Evolutionary conservation across 108 stramenopile genomes (phyloP).

Genomic region (Chaetoceros tenuissimus): DNA sequence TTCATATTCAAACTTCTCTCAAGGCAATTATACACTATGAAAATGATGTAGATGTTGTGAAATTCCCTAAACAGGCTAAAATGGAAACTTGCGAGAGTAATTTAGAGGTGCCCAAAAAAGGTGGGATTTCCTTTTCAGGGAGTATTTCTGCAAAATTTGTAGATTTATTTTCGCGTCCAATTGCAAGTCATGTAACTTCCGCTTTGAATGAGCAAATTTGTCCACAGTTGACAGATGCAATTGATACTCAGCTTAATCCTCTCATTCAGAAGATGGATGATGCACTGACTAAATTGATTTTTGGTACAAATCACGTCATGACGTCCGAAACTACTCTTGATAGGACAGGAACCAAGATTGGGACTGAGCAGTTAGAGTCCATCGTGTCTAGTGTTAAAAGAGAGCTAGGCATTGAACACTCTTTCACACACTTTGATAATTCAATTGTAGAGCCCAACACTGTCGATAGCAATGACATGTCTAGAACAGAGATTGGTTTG

Average conservation of each 20-base stretch:
- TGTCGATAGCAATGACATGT: no score
- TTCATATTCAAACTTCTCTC: not conserved
- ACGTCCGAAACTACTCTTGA: not conserved
- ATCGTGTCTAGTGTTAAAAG: no score
- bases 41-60: not conserved
- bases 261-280: slow-evolving; percentile 12
- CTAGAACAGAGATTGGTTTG: not conserved
- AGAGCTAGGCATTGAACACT: no score
- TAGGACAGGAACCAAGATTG: not conserved
- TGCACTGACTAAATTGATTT: slow-evolving; percentile 13
- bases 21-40: not conserved
- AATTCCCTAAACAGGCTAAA: slow-evolving; percentile 5
- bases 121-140: slow-evolving; percentile 50
- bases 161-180: slow-evolving; percentile 43
- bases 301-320: slow-evolving; percentile 1
- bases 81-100: slow-evolving; percentile 19
- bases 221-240: slow-evolving; percentile 15
- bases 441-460: no score
- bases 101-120: slow-evolving; percentile 8
- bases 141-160: slow-evolving; percentile 52
- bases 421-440: no score
- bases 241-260: slow-evolving; percentile 21
- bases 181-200: slow-evolving; percentile 32
- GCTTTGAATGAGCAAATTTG: slow-evolving; percentile 40
- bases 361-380: no score